A percentile compares a stretch with the other conserved stretches of the same genome.
These are phyloP conservation scores for Lodderomyces parapsilosis DNA, from an alignment of 1,139 yeast species.

Conservation along the genomic window DNA sequence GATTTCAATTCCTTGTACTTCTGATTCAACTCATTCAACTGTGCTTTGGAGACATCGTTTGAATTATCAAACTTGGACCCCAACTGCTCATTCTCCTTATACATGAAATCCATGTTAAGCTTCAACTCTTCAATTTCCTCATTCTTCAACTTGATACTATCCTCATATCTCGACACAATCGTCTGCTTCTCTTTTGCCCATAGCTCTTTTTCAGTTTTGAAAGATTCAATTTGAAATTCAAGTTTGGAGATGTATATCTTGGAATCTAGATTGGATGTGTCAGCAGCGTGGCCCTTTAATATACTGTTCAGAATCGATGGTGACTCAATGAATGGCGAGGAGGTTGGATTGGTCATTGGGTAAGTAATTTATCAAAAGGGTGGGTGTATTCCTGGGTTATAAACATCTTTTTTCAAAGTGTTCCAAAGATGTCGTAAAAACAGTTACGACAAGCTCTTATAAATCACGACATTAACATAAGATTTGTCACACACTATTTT, in stretches of 20 bases:
- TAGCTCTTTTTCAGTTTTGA: slow-evolving; percentile 33
- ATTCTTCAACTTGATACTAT: slow-evolving; percentile 29
- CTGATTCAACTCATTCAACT: slow-evolving; percentile 36
- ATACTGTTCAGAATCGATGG: slow-evolving; percentile 12
- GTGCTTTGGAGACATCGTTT: slow-evolving; percentile 42
- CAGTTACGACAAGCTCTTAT: no score
- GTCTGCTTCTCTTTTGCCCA: slow-evolving; percentile 33
- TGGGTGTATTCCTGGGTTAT: no score
- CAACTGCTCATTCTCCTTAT: slow-evolving; percentile 54
- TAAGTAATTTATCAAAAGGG: no score
- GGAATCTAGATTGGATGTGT: slow-evolving; percentile 11
- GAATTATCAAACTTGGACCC: slow-evolving; percentile 50
- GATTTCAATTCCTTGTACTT: slow-evolving; percentile 19
- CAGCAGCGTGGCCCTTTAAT: not conserved
- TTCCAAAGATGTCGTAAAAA: no score
- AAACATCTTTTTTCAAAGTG: not conserved
- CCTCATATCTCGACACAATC: slow-evolving; percentile 28
- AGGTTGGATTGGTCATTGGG: slow-evolving; percentile 9
- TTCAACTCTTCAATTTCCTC: slow-evolving; percentile 39
- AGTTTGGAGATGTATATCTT: slow-evolving; percentile 25
- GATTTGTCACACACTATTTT: no score
- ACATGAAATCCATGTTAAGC: slow-evolving; percentile 55
- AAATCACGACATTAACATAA: no score
- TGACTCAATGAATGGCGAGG: slow-evolving; percentile 20
- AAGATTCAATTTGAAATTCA: slow-evolving; percentile 28